Percentiles rank a stretch among this genome's conserved stretches.
These are phyloP conservation scores for Anthoceros angustus DNA, from an alignment of 225 moss, liverwort and hornwort genomes.

Conservation along the genomic window DNA sequence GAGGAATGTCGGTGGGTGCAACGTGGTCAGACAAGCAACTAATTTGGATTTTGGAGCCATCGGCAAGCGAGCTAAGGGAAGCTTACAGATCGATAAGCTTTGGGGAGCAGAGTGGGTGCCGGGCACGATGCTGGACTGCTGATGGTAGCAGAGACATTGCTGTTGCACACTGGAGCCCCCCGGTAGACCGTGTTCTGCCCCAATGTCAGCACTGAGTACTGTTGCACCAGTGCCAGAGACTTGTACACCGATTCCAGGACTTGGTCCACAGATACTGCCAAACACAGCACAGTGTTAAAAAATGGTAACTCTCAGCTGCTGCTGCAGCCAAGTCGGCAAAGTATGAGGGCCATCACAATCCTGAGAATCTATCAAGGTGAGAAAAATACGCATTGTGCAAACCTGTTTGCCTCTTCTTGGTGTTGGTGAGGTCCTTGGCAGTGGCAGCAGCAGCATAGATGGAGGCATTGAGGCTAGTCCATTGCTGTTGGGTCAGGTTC, in stretches of 20 bases:
- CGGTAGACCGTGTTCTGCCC: slow-evolving; percentile 22
- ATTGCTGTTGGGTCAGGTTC: slow-evolving; percentile 7
- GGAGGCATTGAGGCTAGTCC: slow-evolving; percentile 23
- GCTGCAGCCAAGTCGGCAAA: slow-evolving; percentile 4
- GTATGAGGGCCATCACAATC: slow-evolving; percentile 6
- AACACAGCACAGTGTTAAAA: background rate
- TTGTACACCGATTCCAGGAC: slow-evolving; percentile 16
- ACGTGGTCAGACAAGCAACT: no score
- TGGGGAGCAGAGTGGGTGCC: slow-evolving; percentile 17
- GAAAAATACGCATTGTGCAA: background rate
- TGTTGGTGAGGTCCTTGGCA: slow-evolving; percentile 16
- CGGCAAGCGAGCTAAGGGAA: background rate
- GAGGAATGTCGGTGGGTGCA: no score
- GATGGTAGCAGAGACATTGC: slow-evolving; percentile 11
- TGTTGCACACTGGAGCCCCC: slow-evolving; percentile 23
- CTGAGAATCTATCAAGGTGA: background rate
- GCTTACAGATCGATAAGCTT: background rate
- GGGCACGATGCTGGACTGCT: slow-evolving; percentile 13
- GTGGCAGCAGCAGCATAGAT: slow-evolving; percentile 12
- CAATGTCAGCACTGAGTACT: slow-evolving; percentile 27
- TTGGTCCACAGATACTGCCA: slow-evolving; percentile 17
- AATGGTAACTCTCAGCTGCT: background rate
- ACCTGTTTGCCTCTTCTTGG: slow-evolving; percentile 8
- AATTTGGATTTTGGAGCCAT: no score
- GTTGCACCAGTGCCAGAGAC: slow-evolving; percentile 16